Percentiles rank a stretch among this genome's conserved stretches.
phyloP scores from a whole-genome alignment of 208 protist species.

The Novymonas esmeraldas region DNA sequence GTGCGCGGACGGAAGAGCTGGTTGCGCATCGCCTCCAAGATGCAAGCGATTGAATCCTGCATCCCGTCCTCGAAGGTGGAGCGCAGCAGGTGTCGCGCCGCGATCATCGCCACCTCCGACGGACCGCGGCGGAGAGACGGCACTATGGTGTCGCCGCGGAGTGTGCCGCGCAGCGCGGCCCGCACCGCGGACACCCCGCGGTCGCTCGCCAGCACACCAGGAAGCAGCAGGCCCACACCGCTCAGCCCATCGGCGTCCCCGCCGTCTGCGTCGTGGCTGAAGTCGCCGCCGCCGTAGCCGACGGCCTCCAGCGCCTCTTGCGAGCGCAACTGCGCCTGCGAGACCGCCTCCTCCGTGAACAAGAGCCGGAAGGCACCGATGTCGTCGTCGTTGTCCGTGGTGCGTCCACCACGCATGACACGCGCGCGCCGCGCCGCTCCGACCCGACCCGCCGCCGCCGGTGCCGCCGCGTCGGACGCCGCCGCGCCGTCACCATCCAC shows the following conservation, averaged over 20 bases:
- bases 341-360: conserved; percentile 43
- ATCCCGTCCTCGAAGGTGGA: conserved; percentile 31
- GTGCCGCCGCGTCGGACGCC: not conserved
- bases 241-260: conserved; percentile 7
- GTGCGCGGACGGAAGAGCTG: conserved; percentile 54
- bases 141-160: conserved; percentile 59
- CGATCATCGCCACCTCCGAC: conserved; percentile 37
- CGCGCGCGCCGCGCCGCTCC: not conserved
- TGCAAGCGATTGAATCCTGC: conserved; percentile 40
- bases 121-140: conserved; percentile 29
- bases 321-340: conserved; percentile 35
- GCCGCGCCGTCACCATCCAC: conserved; percentile 3
- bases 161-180: conserved; percentile 41
- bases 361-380: conserved; percentile 45
- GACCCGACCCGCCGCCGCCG: not conserved
- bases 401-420: conserved; percentile 1
- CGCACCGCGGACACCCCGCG: conserved; percentile 42
- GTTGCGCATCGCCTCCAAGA: conserved; percentile 49
- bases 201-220: conserved; percentile 32
- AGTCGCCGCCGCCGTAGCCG: not conserved
- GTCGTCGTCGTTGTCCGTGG: conserved; percentile 42
- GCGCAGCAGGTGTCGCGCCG: conserved; percentile 41
- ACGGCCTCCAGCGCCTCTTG: conserved; percentile 25
- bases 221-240: conserved; percentile 36
- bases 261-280: conserved; percentile 5